Evolutionary conservation across 192 early-diverging fungal genomes (phyloP), one percentile per base, ranked within the genome.

Genomic region (Mortierella hygrophila): DNA sequence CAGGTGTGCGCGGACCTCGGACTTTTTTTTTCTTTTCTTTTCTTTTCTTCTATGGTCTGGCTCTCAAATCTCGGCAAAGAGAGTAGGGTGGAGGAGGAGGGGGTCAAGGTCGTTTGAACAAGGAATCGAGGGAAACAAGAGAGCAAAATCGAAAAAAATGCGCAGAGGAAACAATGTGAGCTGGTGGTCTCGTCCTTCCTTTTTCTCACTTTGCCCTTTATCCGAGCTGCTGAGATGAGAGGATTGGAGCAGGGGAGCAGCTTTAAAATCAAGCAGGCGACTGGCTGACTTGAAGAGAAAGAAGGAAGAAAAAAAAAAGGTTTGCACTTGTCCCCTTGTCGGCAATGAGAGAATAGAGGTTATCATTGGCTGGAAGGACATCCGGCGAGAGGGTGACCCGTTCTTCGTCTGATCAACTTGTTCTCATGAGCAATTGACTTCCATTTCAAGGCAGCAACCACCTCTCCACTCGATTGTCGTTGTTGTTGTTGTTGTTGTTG

Each of bases 391-490:
- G 60, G 60, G 26, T 65, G 60, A 65, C 29, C 29, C 11, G 44
- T 46, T 13, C 10, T 46, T 46, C 11, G 42, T 60, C 52, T 55
- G 55, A 16, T n/a, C n/a, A 21, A 57, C 5, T 60, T 26, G 16
- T 9, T 60, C 55, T 60, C 55, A 52, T 52, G 49, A 52, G n/a
- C 65, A 38, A 70, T 70, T 70, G 69, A 72, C 40, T 72, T 46
- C 74, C 47, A 26, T 54, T 32, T 52, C 42, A 42, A 73, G 40
- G 29, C 72, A 73, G 20, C 26, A 38, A 73, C 72, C 20, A 21
- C n/a, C 72, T 44, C 70, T n/a, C 35, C 35, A 23, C 2, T 20
- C 42, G 6, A 16, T n/a, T 11, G 18, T 20, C 18, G 7, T 70
- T 37, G n/a, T 35, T 10, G 2, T n/a, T n/a, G 21, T 8, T 9